Conservation (phyloP, 2,329 filamentous ascomycete genomes). For the Pseudogymnoascus verrucosus region DNA sequence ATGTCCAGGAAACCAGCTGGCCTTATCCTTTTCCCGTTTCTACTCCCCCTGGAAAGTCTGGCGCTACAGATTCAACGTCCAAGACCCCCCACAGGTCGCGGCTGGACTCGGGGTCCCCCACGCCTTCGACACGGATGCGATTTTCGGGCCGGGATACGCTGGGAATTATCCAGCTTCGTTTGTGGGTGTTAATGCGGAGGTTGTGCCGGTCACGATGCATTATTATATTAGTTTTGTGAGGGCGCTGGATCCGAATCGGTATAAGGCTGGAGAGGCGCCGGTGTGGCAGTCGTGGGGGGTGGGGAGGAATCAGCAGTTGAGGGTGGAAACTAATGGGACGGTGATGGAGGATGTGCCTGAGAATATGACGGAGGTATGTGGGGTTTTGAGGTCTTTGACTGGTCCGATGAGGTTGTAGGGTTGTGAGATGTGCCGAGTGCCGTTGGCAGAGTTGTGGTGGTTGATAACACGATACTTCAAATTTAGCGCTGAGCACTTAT, state of each 20-base stretch:
- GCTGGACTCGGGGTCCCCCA: conserved; percentile 27
- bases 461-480: too few relatives aligned
- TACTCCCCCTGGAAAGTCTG: neutral
- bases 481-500: too few relatives aligned
- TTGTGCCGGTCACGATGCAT: conserved; percentile 24
- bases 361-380: conserved; percentile 20
- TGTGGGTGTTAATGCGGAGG: conserved; percentile 24
- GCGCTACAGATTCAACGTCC: conserved; percentile 36
- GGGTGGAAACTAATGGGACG: conserved; percentile 20
- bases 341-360: conserved; percentile 23
- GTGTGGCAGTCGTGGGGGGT: conserved; percentile 14
- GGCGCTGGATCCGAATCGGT: conserved; percentile 31
- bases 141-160: conserved; percentile 27
- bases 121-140: conserved; percentile 24
- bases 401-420: conserved; percentile 13
- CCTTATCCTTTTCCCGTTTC: neutral
- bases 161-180: conserved; percentile 21
- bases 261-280: conserved; percentile 18
- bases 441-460: too few relatives aligned
- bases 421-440: neutral
- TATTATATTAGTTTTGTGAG: conserved; percentile 36
- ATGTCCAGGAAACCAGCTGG: conserved; percentile 31
- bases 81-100: conserved; percentile 29
- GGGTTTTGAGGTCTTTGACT: conserved; percentile 22
- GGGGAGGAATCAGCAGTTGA: neutral